Conservation (phyloP, 2,329 filamentous ascomycete genomes). For the Geosmithia morbida region DNA sequence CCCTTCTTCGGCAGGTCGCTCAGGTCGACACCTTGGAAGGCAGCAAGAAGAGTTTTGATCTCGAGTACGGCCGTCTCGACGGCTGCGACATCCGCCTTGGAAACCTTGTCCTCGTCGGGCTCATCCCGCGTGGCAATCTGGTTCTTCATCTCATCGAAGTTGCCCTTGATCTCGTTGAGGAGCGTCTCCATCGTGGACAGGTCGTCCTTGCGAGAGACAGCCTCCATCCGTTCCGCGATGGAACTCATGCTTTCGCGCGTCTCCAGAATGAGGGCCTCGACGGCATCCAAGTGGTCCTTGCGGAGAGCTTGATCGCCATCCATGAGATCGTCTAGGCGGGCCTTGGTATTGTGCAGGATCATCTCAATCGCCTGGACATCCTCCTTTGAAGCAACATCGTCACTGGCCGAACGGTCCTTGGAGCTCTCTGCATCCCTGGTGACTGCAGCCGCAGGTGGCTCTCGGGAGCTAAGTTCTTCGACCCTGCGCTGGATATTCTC, state of each 20-base stretch:
- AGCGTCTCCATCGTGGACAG: constrained; percentile 63
- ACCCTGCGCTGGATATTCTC: constrained; percentile 4
- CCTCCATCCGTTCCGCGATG: constrained; percentile 52
- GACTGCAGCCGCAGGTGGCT: constrained; percentile 15
- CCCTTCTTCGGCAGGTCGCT: constrained; percentile 54
- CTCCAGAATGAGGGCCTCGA: constrained; percentile 55
- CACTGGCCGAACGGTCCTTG: constrained; percentile 5
- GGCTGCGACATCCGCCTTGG: constrained; percentile 70
- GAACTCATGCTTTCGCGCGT: constrained; percentile 59
- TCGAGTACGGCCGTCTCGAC: constrained; percentile 74
- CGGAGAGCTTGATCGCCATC: constrained; percentile 56
- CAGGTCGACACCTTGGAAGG: constrained; percentile 2
- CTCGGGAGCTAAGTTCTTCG: constrained; percentile 21
- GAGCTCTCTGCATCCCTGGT: constrained; percentile 11
- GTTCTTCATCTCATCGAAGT: constrained; percentile 61
- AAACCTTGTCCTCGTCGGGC: constrained; percentile 32
- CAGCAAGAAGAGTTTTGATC: constrained; percentile 62
- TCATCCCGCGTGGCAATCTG: constrained; percentile 40
- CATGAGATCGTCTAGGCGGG: constrained; percentile 67
- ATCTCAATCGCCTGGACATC: constrained; percentile 87
- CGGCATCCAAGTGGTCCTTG: constrained; percentile 48
- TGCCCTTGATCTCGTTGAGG: constrained; percentile 60
- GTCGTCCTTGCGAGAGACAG: constrained; percentile 64
- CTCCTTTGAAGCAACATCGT: constrained; percentile 41
- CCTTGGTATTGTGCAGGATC: constrained; percentile 78